phyloP scores from a whole-genome alignment of 306 rosid genomes.

The Acacia crassicarpa region DNA sequence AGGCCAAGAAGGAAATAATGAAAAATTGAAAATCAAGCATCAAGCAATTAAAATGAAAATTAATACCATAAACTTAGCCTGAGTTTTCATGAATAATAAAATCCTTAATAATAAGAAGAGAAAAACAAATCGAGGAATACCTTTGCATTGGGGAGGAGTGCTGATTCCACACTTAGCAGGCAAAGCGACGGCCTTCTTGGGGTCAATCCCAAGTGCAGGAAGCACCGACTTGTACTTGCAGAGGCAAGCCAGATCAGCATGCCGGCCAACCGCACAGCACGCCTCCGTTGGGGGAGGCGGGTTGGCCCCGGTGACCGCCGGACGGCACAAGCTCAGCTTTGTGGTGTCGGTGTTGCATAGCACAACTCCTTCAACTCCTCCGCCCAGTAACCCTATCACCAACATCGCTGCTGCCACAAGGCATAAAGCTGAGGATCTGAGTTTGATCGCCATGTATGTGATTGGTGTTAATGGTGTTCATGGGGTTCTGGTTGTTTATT shows the following conservation, averaged over 20 bases:
- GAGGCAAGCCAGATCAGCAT: conserved; percentile 50
- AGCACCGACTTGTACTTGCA: conserved; percentile 50
- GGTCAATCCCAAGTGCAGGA: conserved; percentile 50
- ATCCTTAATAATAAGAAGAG: neutral
- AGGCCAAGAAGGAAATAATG: neutral
- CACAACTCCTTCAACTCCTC: conserved; percentile 22
- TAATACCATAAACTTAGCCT: neutral
- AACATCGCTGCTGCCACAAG: neutral
- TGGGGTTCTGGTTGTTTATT: no score
- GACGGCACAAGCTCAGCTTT: conserved; percentile 40
- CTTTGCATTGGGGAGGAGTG: conserved; percentile 44
- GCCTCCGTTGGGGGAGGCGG: conserved; percentile 41
- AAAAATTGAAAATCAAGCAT: neutral
- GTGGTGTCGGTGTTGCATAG: conserved; percentile 48
- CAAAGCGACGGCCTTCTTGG: conserved; percentile 55
- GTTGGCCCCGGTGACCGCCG: conserved; percentile 48
- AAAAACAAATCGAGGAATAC: conserved; percentile 7
- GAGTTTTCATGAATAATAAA: no score
- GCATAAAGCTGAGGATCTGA: neutral
- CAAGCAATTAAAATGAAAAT: neutral
- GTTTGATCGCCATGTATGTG: neutral
- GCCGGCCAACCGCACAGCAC: conserved; percentile 50
- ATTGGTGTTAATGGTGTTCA: neutral
- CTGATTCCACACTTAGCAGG: conserved; percentile 50
- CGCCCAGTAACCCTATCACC: neutral